phyloP scores from a whole-genome alignment of 345 rosid genomes.

The Eucalyptus regnans region DNA sequence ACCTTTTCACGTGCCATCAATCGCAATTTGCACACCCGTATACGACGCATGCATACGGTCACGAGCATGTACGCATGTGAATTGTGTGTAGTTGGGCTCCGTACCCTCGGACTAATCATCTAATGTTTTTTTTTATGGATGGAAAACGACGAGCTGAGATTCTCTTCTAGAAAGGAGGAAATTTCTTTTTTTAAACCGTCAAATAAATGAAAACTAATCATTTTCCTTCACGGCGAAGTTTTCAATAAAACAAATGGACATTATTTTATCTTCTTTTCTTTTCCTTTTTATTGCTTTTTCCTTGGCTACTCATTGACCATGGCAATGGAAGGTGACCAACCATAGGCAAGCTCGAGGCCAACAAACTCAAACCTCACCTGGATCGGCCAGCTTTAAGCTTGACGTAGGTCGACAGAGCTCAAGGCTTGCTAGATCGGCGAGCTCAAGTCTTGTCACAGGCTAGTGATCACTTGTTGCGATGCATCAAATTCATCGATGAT shows the following conservation, averaged over 20 bases:
- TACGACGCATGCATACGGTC: background rate
- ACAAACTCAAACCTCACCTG: too few species aligned
- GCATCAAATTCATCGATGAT: rapidly evolving
- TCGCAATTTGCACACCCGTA: background rate
- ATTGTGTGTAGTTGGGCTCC: background rate
- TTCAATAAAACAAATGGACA: rapidly evolving
- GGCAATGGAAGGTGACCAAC: rapidly evolving
- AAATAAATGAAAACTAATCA: background rate
- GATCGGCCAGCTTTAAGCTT: background rate
- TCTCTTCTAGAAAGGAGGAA: background rate
- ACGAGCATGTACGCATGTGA: background rate
- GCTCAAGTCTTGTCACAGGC: rapidly evolving
- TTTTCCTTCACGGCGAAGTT: rapidly evolving
- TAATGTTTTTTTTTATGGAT: background rate
- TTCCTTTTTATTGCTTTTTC: too few species aligned
- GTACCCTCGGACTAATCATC: background rate
- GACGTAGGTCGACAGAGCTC: rapidly evolving
- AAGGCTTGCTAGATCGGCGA: background rate
- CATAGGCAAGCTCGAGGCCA: rapidly evolving
- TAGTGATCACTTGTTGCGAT: background rate
- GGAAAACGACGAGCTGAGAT: background rate
- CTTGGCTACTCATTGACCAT: rapidly evolving
- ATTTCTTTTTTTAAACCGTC: background rate
- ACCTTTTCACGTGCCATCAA: background rate
- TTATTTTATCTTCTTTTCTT: rapidly evolving